A percentile compares a stretch with the other conserved stretches of the same genome.
Evolutionary conservation across 495 filamentous ascomycete species (phyloP).

Genomic region (Aspergillus funiculosus): DNA sequence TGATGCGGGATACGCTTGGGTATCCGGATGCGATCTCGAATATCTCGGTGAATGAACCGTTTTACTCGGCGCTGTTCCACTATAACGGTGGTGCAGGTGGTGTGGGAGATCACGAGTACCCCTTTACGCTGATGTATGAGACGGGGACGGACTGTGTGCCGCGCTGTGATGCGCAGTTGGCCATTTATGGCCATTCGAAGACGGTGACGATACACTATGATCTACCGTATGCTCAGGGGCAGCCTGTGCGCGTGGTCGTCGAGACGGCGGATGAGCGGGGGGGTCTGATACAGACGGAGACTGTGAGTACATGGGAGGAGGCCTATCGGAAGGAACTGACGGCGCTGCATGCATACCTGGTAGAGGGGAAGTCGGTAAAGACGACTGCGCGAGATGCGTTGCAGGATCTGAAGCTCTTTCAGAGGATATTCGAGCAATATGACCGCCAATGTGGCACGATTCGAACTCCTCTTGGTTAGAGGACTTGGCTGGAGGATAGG

Average conservation of each 20-base stretch:
- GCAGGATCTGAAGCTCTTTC: slow-evolving; percentile 39
- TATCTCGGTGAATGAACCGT: slow-evolving; percentile 39
- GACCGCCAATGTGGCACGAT: slow-evolving; percentile 41
- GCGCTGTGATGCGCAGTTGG: slow-evolving; percentile 51
- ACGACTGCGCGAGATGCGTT: slow-evolving; percentile 46
- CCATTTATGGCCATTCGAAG: slow-evolving; percentile 48
- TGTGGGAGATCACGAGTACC: slow-evolving; percentile 24
- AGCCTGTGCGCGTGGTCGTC: slow-evolving; percentile 45
- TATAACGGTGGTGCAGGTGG: slow-evolving; percentile 24
- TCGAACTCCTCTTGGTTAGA: slow-evolving; percentile 36
- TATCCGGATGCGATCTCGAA: slow-evolving; percentile 40
- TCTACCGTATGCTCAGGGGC: slow-evolving; percentile 45
- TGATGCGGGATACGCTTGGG: slow-evolving; percentile 53
- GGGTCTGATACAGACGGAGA: slow-evolving; percentile 28
- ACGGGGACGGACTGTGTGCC: slow-evolving; percentile 49
- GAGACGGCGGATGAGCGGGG: slow-evolving; percentile 38
- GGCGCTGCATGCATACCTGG: slow-evolving; percentile 43
- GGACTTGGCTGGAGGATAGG: not conserved
- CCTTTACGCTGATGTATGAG: slow-evolving; percentile 52
- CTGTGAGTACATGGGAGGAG: slow-evolving; percentile 45
- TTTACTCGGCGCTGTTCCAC: slow-evolving; percentile 45
- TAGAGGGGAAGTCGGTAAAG: slow-evolving; percentile 37
- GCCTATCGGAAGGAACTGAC: slow-evolving; percentile 47
- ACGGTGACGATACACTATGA: slow-evolving; percentile 44
- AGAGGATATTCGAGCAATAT: slow-evolving; percentile 38